Evolutionary conservation across 202 grass and related monocot species (phyloP).

Genomic region (Panicum hallii): DNA sequence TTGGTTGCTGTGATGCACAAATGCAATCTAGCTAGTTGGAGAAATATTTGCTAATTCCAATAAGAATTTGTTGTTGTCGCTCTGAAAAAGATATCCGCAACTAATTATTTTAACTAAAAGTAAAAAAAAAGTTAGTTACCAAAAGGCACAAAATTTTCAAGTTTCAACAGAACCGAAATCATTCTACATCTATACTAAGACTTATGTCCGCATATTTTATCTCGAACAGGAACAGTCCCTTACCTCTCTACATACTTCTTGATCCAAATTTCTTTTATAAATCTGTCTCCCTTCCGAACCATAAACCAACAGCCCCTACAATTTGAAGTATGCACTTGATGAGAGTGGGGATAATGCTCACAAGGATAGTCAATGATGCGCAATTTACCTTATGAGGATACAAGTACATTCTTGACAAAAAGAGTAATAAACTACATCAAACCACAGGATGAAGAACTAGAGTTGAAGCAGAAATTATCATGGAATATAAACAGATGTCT

Average conservation of each 20-base stretch:
- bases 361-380: slow-evolving; percentile 11
- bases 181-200: background rate
- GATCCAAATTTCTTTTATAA: slow-evolving; percentile 85
- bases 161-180: background rate
- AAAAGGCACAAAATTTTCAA: background rate
- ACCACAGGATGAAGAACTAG: slow-evolving; percentile 13
- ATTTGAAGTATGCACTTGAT: slow-evolving; percentile 37
- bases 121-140: background rate
- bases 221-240: slow-evolving; percentile 24
- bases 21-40: background rate
- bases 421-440: background rate
- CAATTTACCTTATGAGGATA: slow-evolving; percentile 24
- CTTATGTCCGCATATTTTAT: background rate
- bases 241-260: slow-evolving; percentile 94
- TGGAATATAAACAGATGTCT: background rate
- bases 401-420: background rate
- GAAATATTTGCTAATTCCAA: slow-evolving; percentile 3
- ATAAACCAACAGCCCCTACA: slow-evolving; percentile 93
- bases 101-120: background rate
- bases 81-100: background rate
- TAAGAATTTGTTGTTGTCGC: background rate
- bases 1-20: background rate
- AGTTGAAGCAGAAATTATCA: background rate
- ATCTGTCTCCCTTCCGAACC: slow-evolving; percentile 83
- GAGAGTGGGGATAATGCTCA: slow-evolving; percentile 36